These are phyloP conservation scores for Gynostemma pentaphyllum DNA, from an alignment of 306 rosid species.

Conservation along the genomic window DNA sequence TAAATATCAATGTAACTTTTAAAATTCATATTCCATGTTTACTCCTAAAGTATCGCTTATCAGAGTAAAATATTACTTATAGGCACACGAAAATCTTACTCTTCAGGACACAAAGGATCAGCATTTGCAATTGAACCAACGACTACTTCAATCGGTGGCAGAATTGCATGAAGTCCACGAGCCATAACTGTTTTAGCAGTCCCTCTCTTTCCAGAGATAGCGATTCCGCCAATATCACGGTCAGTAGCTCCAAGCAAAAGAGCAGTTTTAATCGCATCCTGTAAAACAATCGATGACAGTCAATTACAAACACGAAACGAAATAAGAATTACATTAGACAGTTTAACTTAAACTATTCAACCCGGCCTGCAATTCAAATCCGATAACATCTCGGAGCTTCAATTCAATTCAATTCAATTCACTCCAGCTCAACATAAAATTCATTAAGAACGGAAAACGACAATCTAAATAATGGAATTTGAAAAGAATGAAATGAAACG, in stretches of 20 bases:
- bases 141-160: slow-evolving; percentile 89
- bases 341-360: background rate
- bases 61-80: background rate
- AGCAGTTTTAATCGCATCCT: slow-evolving; percentile 96
- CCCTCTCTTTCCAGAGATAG: slow-evolving; percentile 84
- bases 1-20: background rate
- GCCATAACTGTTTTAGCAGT: slow-evolving; percentile 96
- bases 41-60: background rate
- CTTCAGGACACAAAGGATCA: slow-evolving; percentile 78
- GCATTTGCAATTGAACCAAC: slow-evolving; percentile 82
- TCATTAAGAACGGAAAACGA: background rate
- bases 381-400: background rate
- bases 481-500: background rate
- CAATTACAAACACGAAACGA: background rate
- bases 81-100: slow-evolving; percentile 49
- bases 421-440: too few species aligned
- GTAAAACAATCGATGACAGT: slow-evolving; percentile 6
- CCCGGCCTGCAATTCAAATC: too few species aligned
- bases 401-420: background rate
- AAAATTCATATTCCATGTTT: background rate
- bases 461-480: background rate
- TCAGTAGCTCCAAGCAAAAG: slow-evolving; percentile 88
- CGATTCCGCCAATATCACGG: slow-evolving; percentile 84
- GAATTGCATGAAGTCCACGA: slow-evolving; percentile 77
- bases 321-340: background rate